Percentiles rank a stretch among this genome's conserved stretches.
These are phyloP conservation scores for Plenodomus tracheiphilus DNA, from an alignment of 2,329 filamentous ascomycete genomes.

Conservation along the genomic window DNA sequence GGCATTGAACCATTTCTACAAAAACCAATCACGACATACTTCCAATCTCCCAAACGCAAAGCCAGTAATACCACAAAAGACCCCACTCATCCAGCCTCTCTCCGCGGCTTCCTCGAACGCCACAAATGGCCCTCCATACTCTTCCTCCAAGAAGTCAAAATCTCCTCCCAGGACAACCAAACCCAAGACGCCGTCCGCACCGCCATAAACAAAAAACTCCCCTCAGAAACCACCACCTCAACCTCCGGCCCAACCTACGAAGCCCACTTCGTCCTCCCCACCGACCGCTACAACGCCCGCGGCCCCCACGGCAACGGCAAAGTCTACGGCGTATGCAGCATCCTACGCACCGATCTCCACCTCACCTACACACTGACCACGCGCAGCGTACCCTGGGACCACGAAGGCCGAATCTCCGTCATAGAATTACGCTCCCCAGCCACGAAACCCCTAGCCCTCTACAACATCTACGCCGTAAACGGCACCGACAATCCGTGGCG, in stretches of 20 bases:
- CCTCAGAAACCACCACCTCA: not conserved
- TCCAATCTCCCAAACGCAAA: slow-evolving; percentile 17
- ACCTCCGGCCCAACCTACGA: slow-evolving; percentile 44
- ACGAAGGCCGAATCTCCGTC: slow-evolving; percentile 56
- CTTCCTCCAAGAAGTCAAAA: slow-evolving; percentile 57
- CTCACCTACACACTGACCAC: slow-evolving; percentile 5
- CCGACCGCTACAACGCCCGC: slow-evolving; percentile 54
- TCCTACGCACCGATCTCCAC: slow-evolving; percentile 52
- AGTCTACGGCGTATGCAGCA: slow-evolving; percentile 57
- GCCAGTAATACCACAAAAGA: not conserved
- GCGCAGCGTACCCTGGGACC: slow-evolving; percentile 54
- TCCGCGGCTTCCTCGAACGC: slow-evolving; percentile 50
- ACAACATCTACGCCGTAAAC: slow-evolving; percentile 60
- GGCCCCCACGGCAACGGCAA: slow-evolving; percentile 52
- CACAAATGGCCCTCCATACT: slow-evolving; percentile 52
- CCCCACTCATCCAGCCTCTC: slow-evolving; percentile 24
- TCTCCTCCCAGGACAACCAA: slow-evolving; percentile 44
- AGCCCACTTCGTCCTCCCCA: slow-evolving; percentile 53
- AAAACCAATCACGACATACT: slow-evolving; percentile 48
- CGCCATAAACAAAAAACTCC: slow-evolving; percentile 36
- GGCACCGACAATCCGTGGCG: slow-evolving; percentile 55
- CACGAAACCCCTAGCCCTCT: slow-evolving; percentile 49
- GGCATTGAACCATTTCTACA: slow-evolving; percentile 50
- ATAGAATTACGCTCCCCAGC: slow-evolving; percentile 39
- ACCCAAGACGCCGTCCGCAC: slow-evolving; percentile 46